Evolutionary conservation across 805 yeast species (phyloP), one percentile per base, ranked within the genome.

Genomic region (Ogataea naganishii): DNA sequence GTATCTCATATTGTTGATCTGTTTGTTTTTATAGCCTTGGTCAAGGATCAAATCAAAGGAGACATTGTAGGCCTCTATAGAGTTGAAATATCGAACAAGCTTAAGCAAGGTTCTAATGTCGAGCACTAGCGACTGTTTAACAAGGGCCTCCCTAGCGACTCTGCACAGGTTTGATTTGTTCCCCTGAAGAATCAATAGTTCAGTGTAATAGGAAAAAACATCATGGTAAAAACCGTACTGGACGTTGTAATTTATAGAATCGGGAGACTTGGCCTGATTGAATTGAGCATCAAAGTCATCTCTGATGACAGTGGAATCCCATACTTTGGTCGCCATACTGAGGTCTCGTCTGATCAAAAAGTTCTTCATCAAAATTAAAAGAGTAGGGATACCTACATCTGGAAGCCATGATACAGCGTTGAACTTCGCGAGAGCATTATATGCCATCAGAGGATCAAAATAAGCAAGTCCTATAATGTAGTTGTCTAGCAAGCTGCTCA

Each of bases 331-430:
- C 4, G 57, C 50, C 24, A 38, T 32, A 4, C 24, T 18, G 10
- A 46, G 35, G 25, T 56, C 49, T 6, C 43, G 35, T 6, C 15
- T 14, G 20, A 47, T 43, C 16, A 48, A 26, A 14, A 40, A 39
- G 19, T 40, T 40, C 24, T 49, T 44, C 27, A 51, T 43, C 12
- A 55, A 30, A 14, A 40, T 34, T 24, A 52, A 14, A 25, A 56
- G 30, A 18, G 47, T 40, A 23, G 39, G 39, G 21, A 53, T 46
- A 16, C 46, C 33, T 12, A 54, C 48, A 28, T 53, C 56, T n/a
- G 63, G 63, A 27, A 57, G 39, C 55, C 58, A 51, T 10, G 42
- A 32, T 18, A 47, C 36, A 3, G 47, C 33, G 26, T 51, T 48
- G 26, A 57, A 53, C 26, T 46, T 49, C 24, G 43, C 27, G 7